Evolutionary conservation across 2,329 filamentous ascomycete species (phyloP).

Genomic region (Curvularia hawaiiensis): DNA sequence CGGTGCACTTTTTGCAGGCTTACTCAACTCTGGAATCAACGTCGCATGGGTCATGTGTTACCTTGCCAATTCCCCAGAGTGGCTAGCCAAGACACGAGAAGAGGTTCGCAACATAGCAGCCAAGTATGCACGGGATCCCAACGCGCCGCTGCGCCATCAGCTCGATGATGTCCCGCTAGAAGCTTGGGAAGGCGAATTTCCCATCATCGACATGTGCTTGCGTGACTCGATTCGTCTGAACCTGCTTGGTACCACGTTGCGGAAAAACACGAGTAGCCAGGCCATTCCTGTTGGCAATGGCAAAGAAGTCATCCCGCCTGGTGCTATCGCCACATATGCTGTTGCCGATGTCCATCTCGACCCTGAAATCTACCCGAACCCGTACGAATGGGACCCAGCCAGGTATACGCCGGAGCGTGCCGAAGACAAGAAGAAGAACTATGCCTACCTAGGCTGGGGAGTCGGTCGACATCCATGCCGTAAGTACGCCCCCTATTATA

Average conservation of each 20-base stretch:
- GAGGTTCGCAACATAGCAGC: slow-evolving; percentile 56
- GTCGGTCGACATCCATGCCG: slow-evolving; percentile 51
- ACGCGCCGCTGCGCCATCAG: slow-evolving; percentile 44
- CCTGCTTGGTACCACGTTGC: slow-evolving; percentile 55
- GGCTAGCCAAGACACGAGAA: slow-evolving; percentile 52
- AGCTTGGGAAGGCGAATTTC: slow-evolving; percentile 62
- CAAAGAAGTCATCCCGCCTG: slow-evolving; percentile 56
- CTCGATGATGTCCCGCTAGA: slow-evolving; percentile 56
- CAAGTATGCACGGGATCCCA: slow-evolving; percentile 49
- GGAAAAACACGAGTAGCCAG: slow-evolving; percentile 56
- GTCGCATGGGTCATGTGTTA: slow-evolving; percentile 52
- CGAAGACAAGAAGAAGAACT: slow-evolving; percentile 51
- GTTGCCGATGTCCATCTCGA: slow-evolving; percentile 58
- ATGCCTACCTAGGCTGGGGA: slow-evolving; percentile 48
- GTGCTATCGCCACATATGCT: slow-evolving; percentile 54
- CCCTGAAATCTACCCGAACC: slow-evolving; percentile 55
- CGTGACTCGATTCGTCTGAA: slow-evolving; percentile 61
- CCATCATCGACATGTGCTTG: slow-evolving; percentile 57
- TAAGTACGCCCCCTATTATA: neutral
- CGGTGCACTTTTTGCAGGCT: slow-evolving; percentile 61
- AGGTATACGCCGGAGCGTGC: slow-evolving; percentile 55
- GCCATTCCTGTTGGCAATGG: slow-evolving; percentile 53
- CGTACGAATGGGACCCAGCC: slow-evolving; percentile 57
- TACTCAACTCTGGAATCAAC: slow-evolving; percentile 63
- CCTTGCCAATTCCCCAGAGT: slow-evolving; percentile 47